Percentiles rank a stretch among this genome's conserved stretches.
Evolutionary conservation across 2,329 filamentous ascomycete species (phyloP).

Genomic region (Aspergillus costaricaensis): DNA sequence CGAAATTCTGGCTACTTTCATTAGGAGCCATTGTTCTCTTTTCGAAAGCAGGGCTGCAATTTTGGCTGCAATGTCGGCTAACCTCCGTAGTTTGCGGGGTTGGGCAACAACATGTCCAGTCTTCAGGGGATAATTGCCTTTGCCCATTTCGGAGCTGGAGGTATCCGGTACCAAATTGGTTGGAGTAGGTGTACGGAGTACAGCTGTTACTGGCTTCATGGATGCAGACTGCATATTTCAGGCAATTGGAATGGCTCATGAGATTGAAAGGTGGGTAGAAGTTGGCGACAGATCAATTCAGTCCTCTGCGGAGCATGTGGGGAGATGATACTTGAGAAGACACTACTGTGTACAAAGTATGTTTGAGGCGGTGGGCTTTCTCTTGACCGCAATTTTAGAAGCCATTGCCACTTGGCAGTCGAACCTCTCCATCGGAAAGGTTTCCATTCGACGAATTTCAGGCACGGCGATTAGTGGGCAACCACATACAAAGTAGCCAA

Average conservation of each 20-base stretch:
- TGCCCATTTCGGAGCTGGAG: not conserved
- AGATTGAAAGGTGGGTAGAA: not conserved
- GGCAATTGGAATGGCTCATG: not conserved
- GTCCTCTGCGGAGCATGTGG: conserved; percentile 3
- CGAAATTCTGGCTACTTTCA: no score
- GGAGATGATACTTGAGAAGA: conserved; percentile 7
- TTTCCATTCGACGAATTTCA: conserved; percentile 10
- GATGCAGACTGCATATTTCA: conserved; percentile 12
- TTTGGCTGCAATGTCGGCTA: conserved; percentile 1
- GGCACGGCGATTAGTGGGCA: conserved; percentile 1
- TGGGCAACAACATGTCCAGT: conserved; percentile 23
- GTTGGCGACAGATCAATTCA: not conserved
- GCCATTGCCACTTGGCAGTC: conserved; percentile 21
- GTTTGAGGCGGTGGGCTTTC: conserved; percentile 22
- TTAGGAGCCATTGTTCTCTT: not conserved
- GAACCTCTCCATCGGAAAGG: conserved; percentile 9
- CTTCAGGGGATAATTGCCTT: not conserved
- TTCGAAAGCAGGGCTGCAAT: not conserved
- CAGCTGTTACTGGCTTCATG: conserved; percentile 11
- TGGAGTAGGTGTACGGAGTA: not conserved
- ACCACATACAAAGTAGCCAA: not conserved
- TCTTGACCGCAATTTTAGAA: conserved; percentile 31
- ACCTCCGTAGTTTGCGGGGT: conserved; percentile 21
- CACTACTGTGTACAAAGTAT: not conserved
- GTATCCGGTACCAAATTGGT: not conserved